A percentile compares a stretch with the other conserved stretches of the same genome.
phyloP scores from a whole-genome alignment of 495 filamentous ascomycete species.

The Amorphotheca resinae region DNA sequence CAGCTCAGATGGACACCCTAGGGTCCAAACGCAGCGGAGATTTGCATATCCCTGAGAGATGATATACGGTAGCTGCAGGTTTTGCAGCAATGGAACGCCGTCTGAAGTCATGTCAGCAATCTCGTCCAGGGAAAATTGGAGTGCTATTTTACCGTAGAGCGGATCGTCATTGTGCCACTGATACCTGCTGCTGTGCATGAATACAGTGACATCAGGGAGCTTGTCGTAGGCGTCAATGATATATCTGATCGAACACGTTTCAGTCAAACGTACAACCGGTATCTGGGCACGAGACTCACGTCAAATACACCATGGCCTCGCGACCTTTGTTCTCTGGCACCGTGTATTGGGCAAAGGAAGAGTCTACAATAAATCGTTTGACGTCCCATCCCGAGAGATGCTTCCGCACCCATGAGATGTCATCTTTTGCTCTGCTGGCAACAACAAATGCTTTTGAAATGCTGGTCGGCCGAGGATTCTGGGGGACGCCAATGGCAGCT shows the following conservation, averaged over 20 bases:
- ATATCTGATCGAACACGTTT: conserved; percentile 31
- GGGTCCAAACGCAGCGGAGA: conserved; percentile 49
- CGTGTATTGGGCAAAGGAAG: conserved; percentile 24
- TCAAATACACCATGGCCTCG: conserved; percentile 52
- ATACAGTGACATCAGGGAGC: conserved; percentile 44
- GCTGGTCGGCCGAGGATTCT: too few species aligned
- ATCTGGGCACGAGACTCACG: conserved; percentile 22
- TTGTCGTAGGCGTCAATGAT: conserved; percentile 51
- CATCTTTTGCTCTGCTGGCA: conserved; percentile 33
- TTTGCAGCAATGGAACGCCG: conserved; percentile 32
- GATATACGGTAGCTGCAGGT: conserved; percentile 43
- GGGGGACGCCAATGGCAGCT: too few species aligned
- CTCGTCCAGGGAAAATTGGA: conserved; percentile 25
- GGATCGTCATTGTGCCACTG: conserved; percentile 56
- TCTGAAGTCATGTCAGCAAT: conserved; percentile 32
- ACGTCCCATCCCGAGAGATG: conserved; percentile 37
- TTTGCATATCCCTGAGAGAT: conserved; percentile 47
- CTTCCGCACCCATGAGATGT: conserved; percentile 28
- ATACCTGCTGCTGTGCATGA: conserved; percentile 47
- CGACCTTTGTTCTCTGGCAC: conserved; percentile 44
- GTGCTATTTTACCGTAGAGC: conserved; percentile 33
- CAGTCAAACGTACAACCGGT: neutral
- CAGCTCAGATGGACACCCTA: conserved; percentile 51
- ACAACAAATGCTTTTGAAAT: conserved; percentile 31
- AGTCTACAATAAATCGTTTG: conserved; percentile 39